Evolutionary conservation across 345 rosid genomes (phyloP), one percentile per base, ranked within the genome.

Genomic region (Carallia pectinifolia): DNA sequence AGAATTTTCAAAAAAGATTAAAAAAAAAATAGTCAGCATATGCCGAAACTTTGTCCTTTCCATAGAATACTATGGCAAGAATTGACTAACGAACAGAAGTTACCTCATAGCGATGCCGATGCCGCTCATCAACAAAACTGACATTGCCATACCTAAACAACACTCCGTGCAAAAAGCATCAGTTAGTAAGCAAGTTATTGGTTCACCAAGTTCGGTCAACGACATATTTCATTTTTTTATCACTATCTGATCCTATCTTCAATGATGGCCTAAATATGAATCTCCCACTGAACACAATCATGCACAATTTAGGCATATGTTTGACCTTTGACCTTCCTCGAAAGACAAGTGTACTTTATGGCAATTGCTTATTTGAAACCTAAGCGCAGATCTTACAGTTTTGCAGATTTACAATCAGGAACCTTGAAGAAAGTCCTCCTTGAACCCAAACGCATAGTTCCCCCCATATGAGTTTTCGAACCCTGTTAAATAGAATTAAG

Each of bases 21-120:
- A 44, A 16, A 44, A 44, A 13, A 44, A 12, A 44, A 16, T 10
- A 44, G 13, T 44, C 5, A 0, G 4, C 50, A 12, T 10, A 44
- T 44, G 50, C 50, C 5, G 17, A 44, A 44, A 44, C 16, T 44
- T 44, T 44, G 13, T 12, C 50, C 50, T 44, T 44, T 23, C 23
- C 50, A 44, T 44, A 44, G 16, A 12, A 16, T 44, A 12, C 50
- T 3, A 44, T 10, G 15, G 48, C 15, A 44, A 44, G 48, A 44
- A 13, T 44, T 10, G 15, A 70, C 54, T 37, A 34, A 34, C 16
- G 54, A 63, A 40, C 47, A 61, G 27, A 18, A 9, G 78, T 55
- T 76, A 94, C 98, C 98, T 94, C 97, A 52, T 94, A 94, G 84
- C 98, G 85, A 68, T 94, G 98, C 6, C 98, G 85, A 79, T 91